These are phyloP conservation scores for Tephrocybe sp. DNA, from an alignment of 768 basidiomycete genomes.

Conservation along the genomic window DNA sequence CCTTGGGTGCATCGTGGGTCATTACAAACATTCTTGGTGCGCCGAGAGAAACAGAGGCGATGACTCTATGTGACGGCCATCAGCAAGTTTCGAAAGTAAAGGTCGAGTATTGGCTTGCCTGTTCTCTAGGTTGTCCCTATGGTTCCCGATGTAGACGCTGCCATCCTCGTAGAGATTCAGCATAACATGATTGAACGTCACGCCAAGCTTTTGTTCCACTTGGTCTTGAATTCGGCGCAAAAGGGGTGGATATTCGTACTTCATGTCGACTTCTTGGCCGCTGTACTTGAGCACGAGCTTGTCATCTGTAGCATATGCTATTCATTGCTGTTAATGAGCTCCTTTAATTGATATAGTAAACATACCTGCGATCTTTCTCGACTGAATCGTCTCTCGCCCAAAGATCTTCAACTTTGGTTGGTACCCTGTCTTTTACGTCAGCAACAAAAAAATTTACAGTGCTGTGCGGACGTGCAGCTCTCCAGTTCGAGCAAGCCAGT, in stretches of 20 bases:
- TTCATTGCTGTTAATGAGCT: neutral
- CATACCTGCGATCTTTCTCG: constrained; percentile 32
- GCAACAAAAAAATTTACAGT: neutral
- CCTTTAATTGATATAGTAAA: neutral
- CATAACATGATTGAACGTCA: constrained; percentile 32
- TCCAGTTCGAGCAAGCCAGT: constrained; percentile 15
- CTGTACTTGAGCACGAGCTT: constrained; percentile 28
- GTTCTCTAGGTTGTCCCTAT: constrained; percentile 29
- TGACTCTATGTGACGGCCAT: constrained; percentile 21
- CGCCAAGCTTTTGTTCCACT: constrained; percentile 26
- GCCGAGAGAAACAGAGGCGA: constrained; percentile 30
- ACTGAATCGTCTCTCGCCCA: constrained; percentile 26
- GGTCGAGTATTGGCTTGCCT: constrained; percentile 10
- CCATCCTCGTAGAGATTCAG: constrained; percentile 31
- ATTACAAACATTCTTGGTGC: constrained; percentile 29
- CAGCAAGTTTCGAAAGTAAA: neutral
- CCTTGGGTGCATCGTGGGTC: constrained; percentile 20
- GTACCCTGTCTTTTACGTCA: constrained; percentile 24
- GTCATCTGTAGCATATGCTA: constrained; percentile 29
- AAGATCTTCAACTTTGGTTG: constrained; percentile 29
- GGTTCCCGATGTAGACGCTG: constrained; percentile 29
- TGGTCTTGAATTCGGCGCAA: constrained; percentile 28
- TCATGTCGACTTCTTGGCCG: constrained; percentile 29
- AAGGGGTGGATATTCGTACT: constrained; percentile 27
- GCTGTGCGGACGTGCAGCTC: constrained; percentile 11